Conservation (phyloP, 1,284 basidiomycete genomes). For the Cutaneotrichosporon cavernicola region DNA sequence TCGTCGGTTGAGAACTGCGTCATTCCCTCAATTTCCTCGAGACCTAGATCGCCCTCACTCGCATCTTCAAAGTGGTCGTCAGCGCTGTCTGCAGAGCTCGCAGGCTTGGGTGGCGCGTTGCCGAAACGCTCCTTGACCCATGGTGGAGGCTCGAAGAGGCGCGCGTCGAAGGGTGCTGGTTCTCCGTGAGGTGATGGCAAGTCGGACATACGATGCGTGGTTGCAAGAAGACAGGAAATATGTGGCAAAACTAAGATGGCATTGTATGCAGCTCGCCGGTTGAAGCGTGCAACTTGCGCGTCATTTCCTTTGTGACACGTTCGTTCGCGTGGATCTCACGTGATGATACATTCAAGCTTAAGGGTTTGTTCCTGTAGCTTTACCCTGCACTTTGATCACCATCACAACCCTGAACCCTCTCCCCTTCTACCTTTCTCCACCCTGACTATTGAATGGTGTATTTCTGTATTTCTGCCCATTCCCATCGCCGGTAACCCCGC, state of each 20-base stretch:
- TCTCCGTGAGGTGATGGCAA: not conserved
- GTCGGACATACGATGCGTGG: not conserved
- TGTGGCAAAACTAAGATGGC: not conserved
- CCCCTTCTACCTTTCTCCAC: too few species aligned
- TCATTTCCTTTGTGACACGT: too few species aligned
- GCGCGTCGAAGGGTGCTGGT: constrained; percentile 31
- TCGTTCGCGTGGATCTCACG: not conserved
- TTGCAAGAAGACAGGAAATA: not conserved
- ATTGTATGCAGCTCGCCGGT: not conserved
- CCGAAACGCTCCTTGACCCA: constrained; percentile 32
- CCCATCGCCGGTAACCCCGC: too few species aligned
- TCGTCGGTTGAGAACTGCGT: constrained; percentile 29
- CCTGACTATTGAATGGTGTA: too few species aligned
- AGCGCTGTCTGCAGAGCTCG: not conserved
- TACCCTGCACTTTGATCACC: too few species aligned
- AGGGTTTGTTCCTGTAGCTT: too few species aligned
- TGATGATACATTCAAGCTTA: not conserved
- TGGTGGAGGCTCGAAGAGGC: constrained; percentile 37
- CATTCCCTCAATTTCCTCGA: constrained; percentile 44
- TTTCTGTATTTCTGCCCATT: too few species aligned
- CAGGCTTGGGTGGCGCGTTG: not conserved
- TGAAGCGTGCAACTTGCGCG: not conserved
- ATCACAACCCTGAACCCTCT: too few species aligned
- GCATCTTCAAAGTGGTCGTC: constrained; percentile 34
- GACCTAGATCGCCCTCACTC: constrained; percentile 24